Evolutionary conservation across 306 rosid genomes (phyloP).

Genomic region (Aeschynomene evenia): DNA sequence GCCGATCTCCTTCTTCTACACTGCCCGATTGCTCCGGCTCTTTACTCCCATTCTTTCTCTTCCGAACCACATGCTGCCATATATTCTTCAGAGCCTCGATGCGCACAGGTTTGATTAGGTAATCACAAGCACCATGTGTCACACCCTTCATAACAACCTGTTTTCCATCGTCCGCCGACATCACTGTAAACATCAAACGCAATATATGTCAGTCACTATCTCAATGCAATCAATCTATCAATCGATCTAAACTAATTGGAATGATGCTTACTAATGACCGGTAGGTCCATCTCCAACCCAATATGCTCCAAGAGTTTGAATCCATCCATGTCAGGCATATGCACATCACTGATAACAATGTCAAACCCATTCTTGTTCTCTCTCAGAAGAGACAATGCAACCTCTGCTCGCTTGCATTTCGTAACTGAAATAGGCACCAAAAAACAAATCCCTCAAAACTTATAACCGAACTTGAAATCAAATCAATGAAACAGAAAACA

Average conservation of each 20-base stretch:
- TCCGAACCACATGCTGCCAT: constrained; percentile 98
- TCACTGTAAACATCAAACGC: constrained; percentile 57
- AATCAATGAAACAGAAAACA: constrained; percentile 7
- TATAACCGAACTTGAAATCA: constrained; percentile 1
- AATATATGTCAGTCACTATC: constrained; percentile 13
- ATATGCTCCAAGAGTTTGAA: constrained; percentile 84
- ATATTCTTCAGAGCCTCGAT: constrained; percentile 92
- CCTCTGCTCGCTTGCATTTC: constrained; percentile 80
- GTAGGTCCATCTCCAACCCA: constrained; percentile 98
- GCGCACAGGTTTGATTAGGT: constrained; percentile 86
- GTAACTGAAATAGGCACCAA: constrained; percentile 59
- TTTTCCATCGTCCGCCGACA: constrained; percentile 93
- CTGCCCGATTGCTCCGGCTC: constrained; percentile 78
- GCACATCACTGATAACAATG: constrained; percentile 90
- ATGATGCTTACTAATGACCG: constrained; percentile 81
- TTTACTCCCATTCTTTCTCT: constrained; percentile 70
- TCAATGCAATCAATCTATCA: constrained; percentile 10
- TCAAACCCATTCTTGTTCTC: constrained; percentile 81
- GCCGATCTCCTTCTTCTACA: constrained; percentile 83
- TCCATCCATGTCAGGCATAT: constrained; percentile 99
- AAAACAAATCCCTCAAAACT: constrained; percentile 27
- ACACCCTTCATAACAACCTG: constrained; percentile 96
- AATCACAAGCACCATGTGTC: constrained; percentile 97
- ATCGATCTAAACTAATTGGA: background rate
- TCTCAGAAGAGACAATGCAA: constrained; percentile 72